Evolutionary conservation across 2,329 filamentous ascomycete species (phyloP).

Genomic region (Fusarium sp.): DNA sequence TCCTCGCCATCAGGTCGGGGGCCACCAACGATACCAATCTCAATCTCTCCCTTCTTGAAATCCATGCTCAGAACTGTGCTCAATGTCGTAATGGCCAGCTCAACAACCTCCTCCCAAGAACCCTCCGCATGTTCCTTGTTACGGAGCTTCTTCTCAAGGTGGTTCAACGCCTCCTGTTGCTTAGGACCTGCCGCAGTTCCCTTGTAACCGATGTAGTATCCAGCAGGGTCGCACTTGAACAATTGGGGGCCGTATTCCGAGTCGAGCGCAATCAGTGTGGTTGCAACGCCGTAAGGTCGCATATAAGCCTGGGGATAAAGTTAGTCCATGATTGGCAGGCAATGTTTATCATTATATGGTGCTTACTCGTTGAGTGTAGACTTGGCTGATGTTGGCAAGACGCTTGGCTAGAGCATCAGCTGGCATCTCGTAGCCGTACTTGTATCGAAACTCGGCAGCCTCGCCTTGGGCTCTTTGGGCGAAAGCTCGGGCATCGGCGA

Average conservation of each 20-base stretch:
- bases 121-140: conserved; percentile 97
- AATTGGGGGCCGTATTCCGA: conserved; percentile 92
- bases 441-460: conserved; percentile 98
- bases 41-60: conserved; percentile 99
- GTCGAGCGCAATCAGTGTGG: conserved; percentile 93
- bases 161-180: conserved; percentile 98
- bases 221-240: conserved; percentile 98
- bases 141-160: conserved; percentile 99
- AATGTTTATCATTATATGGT: conserved; percentile 25
- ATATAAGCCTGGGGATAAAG: conserved; percentile 79
- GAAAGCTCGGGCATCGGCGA: conserved; percentile 94
- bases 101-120: conserved; percentile 96
- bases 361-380: conserved; percentile 93
- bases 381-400: conserved; percentile 98
- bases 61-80: conserved; percentile 98
- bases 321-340: conserved; percentile 41
- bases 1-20: conserved; percentile 85
- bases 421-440: conserved; percentile 99
- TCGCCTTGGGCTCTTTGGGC: conserved; percentile 94
- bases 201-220: conserved; percentile 99
- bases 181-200: conserved; percentile 97
- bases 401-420: conserved; percentile 96
- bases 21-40: conserved; percentile 96
- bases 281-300: conserved; percentile 95
- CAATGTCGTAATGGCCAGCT: conserved; percentile 93